Evolutionary conservation across 176 grass and related monocot genomes (phyloP), one percentile per base, ranked within the genome.

Genomic region (Microstegium vimineum): DNA sequence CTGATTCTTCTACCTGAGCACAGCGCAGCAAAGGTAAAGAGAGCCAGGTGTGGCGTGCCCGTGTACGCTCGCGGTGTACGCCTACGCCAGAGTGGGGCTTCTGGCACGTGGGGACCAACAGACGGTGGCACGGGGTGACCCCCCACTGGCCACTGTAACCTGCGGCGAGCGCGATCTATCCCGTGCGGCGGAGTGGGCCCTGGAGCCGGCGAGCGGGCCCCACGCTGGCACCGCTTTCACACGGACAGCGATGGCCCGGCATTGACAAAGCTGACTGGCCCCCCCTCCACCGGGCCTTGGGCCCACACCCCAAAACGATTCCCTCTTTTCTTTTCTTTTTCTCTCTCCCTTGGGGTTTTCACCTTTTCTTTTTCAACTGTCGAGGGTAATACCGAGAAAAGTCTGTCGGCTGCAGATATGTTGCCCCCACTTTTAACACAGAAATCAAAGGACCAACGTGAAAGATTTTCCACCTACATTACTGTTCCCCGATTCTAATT

Each of bases 231-330:
- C 61, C 69, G 83, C 74, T 90, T 90, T 87, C 80, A 80, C 37
- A 54, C 74, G 65, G 69, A 85, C 85, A 88, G 63, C 57, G 76
- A 61, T 83, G 85, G 73, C 91, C 91, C 79, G 62, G 62, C 54
- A 80, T 65, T 47, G 91, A 86, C 88, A 87, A 90, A 82, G 78
- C 78, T 75, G 57, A 83, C 74, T 37, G 56, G 86, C 69, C 25
- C 5, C 69, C 25, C 5, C 23, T 10, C 12, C 23, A 2, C 26
- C 36, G n/a, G 77, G 11, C 16, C 23, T 5, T 63, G 25, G 30
- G 1, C 71, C 77, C 62, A 42, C 35, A 1, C 0, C 4, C 27
- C 60, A 43, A 64, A 40, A 40, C 38, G 76, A 65, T 78, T 65
- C 37, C 34, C 0, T 51, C 70, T 25, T 60, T 5, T 74, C 59